These are phyloP conservation scores for Colletotrichum sp. DNA, from an alignment of 2,329 filamentous ascomycete genomes.

Conservation along the genomic window DNA sequence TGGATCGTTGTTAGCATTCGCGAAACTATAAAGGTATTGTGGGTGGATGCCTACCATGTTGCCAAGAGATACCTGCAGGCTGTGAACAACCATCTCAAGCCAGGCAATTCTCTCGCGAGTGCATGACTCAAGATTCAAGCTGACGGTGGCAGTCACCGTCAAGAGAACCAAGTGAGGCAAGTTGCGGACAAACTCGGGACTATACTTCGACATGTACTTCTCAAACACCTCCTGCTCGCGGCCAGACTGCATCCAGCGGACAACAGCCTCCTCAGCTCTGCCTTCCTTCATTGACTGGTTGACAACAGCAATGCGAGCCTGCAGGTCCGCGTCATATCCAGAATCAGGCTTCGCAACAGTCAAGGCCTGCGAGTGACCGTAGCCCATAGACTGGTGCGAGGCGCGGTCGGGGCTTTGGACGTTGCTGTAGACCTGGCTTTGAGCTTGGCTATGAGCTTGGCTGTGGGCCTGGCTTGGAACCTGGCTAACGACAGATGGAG, in stretches of 20 bases:
- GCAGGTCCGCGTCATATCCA: conserved; percentile 53
- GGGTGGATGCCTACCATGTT: conserved; percentile 50
- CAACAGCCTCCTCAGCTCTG: conserved; percentile 66
- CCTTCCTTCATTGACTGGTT: conserved; percentile 66
- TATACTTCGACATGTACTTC: conserved; percentile 55
- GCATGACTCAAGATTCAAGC: conserved; percentile 60
- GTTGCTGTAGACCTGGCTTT: conserved; percentile 26
- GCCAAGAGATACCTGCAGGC: conserved; percentile 53
- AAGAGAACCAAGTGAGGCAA: conserved; percentile 67
- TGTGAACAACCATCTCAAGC: conserved; percentile 64
- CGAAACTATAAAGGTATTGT: neutral
- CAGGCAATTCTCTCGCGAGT: conserved; percentile 63
- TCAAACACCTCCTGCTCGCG: conserved; percentile 69
- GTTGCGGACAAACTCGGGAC: conserved; percentile 57
- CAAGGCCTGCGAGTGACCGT: conserved; percentile 22
- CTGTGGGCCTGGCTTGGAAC: conserved; percentile 17
- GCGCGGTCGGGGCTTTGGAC: conserved; percentile 22
- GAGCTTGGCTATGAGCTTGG: conserved; percentile 26
- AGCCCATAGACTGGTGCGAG: conserved; percentile 19
- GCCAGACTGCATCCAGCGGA: conserved; percentile 71
- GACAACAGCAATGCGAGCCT: conserved; percentile 62
- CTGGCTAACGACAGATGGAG: conserved; percentile 15
- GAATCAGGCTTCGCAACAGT: conserved; percentile 12
- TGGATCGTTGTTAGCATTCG: conserved; percentile 35
- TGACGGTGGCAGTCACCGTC: conserved; percentile 69